Evolutionary conservation across 768 basidiomycete species (phyloP).

Genomic region (Lyophyllum decastes): DNA sequence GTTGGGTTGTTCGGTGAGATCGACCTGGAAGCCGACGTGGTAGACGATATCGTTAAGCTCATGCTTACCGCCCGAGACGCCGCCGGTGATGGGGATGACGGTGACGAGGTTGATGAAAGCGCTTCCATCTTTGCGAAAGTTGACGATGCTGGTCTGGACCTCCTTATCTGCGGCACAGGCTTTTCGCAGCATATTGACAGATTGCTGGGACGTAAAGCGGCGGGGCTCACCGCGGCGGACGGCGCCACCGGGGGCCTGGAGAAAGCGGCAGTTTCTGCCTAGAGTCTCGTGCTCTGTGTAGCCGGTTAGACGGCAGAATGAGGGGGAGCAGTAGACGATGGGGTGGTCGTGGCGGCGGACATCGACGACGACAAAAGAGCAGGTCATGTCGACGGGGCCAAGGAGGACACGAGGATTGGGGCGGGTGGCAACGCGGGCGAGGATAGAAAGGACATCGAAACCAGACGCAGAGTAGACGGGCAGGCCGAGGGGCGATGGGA

Average conservation of each 20-base stretch:
- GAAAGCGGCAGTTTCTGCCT: conserved; percentile 89
- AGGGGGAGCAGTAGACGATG: conserved; percentile 88
- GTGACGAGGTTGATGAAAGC: conserved; percentile 93
- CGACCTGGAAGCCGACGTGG: conserved; percentile 95
- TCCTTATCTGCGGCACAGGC: conserved; percentile 76
- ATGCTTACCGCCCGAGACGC: conserved; percentile 43
- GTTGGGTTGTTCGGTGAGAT: conserved; percentile 84
- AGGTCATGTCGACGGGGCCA: conserved; percentile 91
- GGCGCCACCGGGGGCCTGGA: conserved; percentile 72
- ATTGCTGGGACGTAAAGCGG: conserved; percentile 63
- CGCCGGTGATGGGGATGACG: conserved; percentile 83
- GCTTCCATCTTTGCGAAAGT: conserved; percentile 82
- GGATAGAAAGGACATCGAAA: conserved; percentile 84
- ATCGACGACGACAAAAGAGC: conserved; percentile 91
- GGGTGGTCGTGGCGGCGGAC: conserved; percentile 78
- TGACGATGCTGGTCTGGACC: conserved; percentile 84
- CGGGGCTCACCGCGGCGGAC: conserved; percentile 40
- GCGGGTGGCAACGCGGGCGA: conserved; percentile 75
- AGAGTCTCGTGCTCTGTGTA: conserved; percentile 76
- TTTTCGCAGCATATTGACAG: conserved; percentile 64
- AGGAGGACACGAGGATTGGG: conserved; percentile 74
- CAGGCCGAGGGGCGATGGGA: conserved; percentile 36
- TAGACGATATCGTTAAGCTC: conserved; percentile 76
- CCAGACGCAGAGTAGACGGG: conserved; percentile 89
- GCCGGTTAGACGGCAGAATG: conserved; percentile 77